Percentiles rank a stretch among this genome's conserved stretches.
Evolutionary conservation across 1,284 basidiomycete genomes (phyloP).

Genomic region (Naganishia albida): DNA sequence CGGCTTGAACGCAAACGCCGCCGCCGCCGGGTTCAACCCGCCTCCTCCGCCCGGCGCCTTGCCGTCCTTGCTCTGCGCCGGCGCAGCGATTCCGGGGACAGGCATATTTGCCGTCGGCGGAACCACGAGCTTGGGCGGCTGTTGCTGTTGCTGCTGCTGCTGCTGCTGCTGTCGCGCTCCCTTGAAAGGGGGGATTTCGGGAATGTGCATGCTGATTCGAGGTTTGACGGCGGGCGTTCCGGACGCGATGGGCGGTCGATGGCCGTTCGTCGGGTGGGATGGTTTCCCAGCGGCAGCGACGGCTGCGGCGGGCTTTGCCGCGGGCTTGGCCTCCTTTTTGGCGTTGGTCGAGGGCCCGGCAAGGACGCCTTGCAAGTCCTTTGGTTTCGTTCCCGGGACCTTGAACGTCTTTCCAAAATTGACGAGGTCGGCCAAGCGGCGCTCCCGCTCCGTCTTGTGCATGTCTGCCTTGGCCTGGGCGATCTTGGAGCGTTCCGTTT

Average conservation of each 20-base stretch:
- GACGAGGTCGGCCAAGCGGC: conserved; percentile 74
- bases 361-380: conserved; percentile 44
- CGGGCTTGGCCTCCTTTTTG: neutral
- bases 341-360: conserved; percentile 37
- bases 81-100: conserved; percentile 2
- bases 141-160: neutral
- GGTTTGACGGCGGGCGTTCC: conserved; percentile 45
- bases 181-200: conserved; percentile 31
- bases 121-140: conserved; percentile 10
- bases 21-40: conserved; percentile 72
- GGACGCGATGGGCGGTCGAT: conserved; percentile 46
- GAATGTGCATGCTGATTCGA: conserved; percentile 28
- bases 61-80: conserved; percentile 60
- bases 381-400: conserved; percentile 58
- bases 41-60: neutral
- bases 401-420: conserved; percentile 93
- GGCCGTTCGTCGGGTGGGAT: conserved; percentile 20
- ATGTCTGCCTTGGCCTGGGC: conserved; percentile 82
- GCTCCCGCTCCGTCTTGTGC: conserved; percentile 72
- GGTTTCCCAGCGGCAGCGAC: conserved; percentile 37
- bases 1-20: conserved; percentile 66
- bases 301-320: conserved; percentile 37
- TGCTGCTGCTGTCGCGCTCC: neutral
- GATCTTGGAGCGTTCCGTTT: conserved; percentile 80
- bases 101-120: conserved; percentile 35